Evolutionary conservation across 1,284 basidiomycete species (phyloP), one percentile per base, ranked within the genome.

Genomic region (Sparassis latifolia): DNA sequence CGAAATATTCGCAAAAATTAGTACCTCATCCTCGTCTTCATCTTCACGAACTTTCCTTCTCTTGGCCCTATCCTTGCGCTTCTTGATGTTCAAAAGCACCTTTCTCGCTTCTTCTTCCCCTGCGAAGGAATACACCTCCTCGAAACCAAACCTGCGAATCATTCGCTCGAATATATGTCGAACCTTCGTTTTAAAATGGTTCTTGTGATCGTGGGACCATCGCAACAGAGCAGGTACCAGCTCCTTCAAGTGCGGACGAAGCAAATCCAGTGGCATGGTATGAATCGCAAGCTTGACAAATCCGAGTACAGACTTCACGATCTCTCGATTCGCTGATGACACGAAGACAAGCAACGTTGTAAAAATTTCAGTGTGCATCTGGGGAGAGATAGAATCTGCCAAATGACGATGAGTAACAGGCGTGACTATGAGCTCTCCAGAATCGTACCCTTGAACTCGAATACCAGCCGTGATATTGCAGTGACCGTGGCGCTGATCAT

Each of bases 401-500:
- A 40, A 2, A 20, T 10, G 47, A 2, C 45, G 45, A 10, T 37
- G 31, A 55, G 37, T 44, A 42, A 42, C 7, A 33, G 37, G 5
- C 7, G 7, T 32, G 46, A 10, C 38, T 44, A 5, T 49, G 38
- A 33, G n/a, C 9, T 44, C n/a, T 33, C 37, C 46, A 45, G 4
- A 33, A 29, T 48, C 64, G 7, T 45, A 92, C 92, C 84, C 77
- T 90, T 92, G 75, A 97, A 99, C 71, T 99, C 97, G 69, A 98
- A 99, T 4, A 98, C 77, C 5, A 99, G 76, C 30, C 97, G 81
- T 1, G 95, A 93, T 43, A 99, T 83, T 0, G 94, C 92, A 1
- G 95, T 98, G 55, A 99, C 85, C 3, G 92, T 92, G 2, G 97
- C 97, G 62, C 92, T 95, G 67, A 99, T 97, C 94, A 97, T 99